Evolutionary conservation across 106 monocot genomes (phyloP), one percentile per base, ranked within the genome.

Genomic region (Allium cepa): DNA sequence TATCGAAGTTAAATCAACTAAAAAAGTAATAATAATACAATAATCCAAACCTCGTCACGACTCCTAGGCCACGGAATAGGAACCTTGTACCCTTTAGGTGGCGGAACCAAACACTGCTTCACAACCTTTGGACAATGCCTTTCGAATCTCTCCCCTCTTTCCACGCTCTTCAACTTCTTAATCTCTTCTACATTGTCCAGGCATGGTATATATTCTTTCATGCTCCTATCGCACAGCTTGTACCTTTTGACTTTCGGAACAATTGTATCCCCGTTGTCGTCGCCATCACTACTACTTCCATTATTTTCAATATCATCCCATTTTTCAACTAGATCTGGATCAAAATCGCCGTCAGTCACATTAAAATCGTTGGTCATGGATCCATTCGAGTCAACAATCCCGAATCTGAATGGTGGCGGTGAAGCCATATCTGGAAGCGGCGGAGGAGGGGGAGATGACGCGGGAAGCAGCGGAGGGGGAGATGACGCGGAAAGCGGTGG

Each of bases 41-140:
- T 4, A 46, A 53, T 26, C 26, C 8, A 52, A 52, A 94, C 97
- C 97, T 92, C 87, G 18, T 99, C 87, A 76, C 92, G 77, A 77
- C 97, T 99, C 60, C 60, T 80, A 2, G 97, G 97, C 97, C 97
- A 99, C 3, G 86, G 92, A 27, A 99, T 87, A 4, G 86, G 97
- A 10, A 75, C 69, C 80, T 79, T 92, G 75, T 92, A 99, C 2
- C 69, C 82, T 56, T 79, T 87, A 4, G 97, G 97, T 28, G 80
- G 75, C 9, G 84, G 97, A 22, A 99, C 79, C 65, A 99, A 68
- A 63, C 97, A 99, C 68, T 77, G 71, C 77, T 90, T 67, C 53
- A 66, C 65, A 64, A 80, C 79, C 27, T 67, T 89, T 9, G 89
- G 89, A 63, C 97, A 99, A 67, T 99, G 97, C 75, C 92, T 66